These are phyloP conservation scores for Carex arenaria DNA, from an alignment of 202 grass and related monocot species.

Conservation along the genomic window DNA sequence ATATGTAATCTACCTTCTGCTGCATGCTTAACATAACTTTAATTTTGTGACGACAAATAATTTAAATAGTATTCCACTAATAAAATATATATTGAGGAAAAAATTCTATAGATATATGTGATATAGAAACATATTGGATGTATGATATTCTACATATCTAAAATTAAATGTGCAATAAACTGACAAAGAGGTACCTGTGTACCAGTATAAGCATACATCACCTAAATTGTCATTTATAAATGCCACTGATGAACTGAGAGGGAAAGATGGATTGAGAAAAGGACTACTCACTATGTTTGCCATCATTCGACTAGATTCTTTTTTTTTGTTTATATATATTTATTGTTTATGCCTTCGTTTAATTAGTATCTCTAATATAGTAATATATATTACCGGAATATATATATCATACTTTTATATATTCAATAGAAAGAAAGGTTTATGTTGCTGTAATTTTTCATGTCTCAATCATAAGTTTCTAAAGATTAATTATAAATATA, in stretches of 20 bases:
- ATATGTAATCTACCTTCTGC: background rate
- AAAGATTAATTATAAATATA: background rate
- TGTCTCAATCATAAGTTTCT: background rate
- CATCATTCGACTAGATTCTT: background rate
- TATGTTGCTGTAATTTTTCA: background rate
- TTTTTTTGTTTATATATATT: background rate
- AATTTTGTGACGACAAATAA: background rate
- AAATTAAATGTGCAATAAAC: background rate
- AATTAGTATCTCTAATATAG: background rate
- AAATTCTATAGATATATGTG: background rate
- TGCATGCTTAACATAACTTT: background rate
- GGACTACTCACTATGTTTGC: background rate
- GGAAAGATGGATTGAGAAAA: conserved; percentile 14
- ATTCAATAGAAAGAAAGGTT: background rate
- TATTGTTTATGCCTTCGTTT: background rate
- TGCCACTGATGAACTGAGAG: background rate
- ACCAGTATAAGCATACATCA: background rate
- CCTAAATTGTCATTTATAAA: conserved; percentile 5
- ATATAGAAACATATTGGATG: background rate
- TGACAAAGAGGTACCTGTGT: background rate
- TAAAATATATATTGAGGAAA: background rate
- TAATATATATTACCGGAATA: background rate
- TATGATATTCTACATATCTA: background rate
- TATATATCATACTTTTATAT: background rate
- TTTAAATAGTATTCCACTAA: background rate